Conservation (phyloP, 495 filamentous ascomycete species). For the Podospora conica region DNA sequence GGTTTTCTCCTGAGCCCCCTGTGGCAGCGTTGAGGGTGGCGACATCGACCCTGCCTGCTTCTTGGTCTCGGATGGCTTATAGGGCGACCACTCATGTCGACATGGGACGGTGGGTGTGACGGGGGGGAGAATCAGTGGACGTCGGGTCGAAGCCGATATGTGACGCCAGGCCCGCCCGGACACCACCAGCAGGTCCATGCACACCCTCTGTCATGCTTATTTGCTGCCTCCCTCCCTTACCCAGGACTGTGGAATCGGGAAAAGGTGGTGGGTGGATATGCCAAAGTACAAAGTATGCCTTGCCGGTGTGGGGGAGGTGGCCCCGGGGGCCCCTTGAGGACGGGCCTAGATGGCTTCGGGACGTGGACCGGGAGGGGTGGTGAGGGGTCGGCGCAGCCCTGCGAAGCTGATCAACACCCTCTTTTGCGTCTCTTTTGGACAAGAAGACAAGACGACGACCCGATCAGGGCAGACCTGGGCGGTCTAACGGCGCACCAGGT, state of each 20-base stretch:
- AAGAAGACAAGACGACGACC: not conserved
- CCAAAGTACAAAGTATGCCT: not conserved
- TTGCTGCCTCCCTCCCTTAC: not conserved
- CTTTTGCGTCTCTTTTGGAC: conserved; percentile 12
- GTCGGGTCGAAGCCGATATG: not conserved
- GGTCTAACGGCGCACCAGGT: not conserved
- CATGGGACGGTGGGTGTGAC: not conserved
- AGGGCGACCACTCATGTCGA: conserved; percentile 2
- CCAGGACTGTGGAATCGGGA: conserved; percentile 20
- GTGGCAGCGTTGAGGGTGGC: not conserved
- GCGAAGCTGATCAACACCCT: conserved; percentile 21
- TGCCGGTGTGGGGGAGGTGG: not conserved
- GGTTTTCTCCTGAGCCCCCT: conserved; percentile 6
- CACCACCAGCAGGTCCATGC: conserved; percentile 2
- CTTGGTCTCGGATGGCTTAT: conserved; percentile 10
- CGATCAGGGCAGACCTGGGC: conserved; percentile 1
- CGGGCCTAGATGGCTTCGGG: not conserved
- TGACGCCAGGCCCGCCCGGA: not conserved
- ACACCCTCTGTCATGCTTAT: not conserved
- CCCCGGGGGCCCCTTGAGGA: not conserved
- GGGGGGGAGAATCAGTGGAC: too few relatives aligned
- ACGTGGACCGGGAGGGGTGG: not conserved
- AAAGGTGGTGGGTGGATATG: not conserved
- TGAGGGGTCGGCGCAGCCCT: conserved; percentile 8
- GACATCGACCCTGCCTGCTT: not conserved